A percentile compares a stretch with the other conserved stretches of the same genome.
Evolutionary conservation across 1,139 yeast genomes (phyloP).

Genomic region (Debaryomyces sp.): DNA sequence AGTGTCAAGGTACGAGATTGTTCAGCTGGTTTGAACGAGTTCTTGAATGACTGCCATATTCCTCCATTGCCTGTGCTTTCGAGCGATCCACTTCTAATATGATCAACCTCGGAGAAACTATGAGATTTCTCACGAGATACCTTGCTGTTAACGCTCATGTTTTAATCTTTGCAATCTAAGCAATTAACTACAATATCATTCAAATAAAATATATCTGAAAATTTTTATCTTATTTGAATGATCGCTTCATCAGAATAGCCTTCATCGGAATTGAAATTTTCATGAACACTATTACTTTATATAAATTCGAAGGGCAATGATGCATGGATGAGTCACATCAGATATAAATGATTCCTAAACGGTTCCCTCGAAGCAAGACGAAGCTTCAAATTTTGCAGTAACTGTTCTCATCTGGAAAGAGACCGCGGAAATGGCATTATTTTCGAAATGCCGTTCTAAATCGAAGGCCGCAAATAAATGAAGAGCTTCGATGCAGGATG

Average conservation of each 20-base stretch:
- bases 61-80: slow-evolving; percentile 11
- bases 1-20: slow-evolving; percentile 22
- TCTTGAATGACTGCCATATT: slow-evolving; percentile 29
- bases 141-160: not conserved
- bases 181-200: slow-evolving; percentile 1
- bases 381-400: not conserved
- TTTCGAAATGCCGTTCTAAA: not conserved
- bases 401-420: not conserved
- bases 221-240: slow-evolving; percentile 6
- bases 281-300: slow-evolving; percentile 1
- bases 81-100: slow-evolving; percentile 11
- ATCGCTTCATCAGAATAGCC: not conserved
- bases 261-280: slow-evolving; percentile 3
- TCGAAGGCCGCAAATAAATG: not conserved
- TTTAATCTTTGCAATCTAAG: not conserved
- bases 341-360: not conserved
- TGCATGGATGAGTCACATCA: slow-evolving; percentile 6
- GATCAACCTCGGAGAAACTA: slow-evolving; percentile 11
- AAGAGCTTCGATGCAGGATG: not conserved
- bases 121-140: not conserved
- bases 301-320: slow-evolving; percentile 4
- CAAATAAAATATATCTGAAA: slow-evolving; percentile 3
- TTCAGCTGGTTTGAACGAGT: slow-evolving; percentile 40
- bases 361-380: not conserved
- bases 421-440: not conserved